Evolutionary conservation across 2,329 filamentous ascomycete genomes (phyloP).

Genomic region (Monosporascus sp.): DNA sequence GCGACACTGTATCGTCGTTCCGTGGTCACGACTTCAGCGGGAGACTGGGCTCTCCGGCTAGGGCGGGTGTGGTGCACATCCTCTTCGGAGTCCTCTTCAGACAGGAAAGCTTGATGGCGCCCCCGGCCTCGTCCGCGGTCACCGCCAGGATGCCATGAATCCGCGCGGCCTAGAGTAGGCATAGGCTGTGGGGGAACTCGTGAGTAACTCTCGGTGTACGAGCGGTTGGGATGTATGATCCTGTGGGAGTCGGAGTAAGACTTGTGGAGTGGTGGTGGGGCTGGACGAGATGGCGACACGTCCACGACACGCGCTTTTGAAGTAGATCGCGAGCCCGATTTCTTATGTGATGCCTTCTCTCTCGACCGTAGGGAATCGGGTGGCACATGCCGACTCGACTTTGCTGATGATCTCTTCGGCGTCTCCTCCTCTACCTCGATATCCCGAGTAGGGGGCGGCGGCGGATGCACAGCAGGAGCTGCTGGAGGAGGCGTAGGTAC

Average conservation of each 20-base stretch:
- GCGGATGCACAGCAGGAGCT: slow-evolving; percentile 13
- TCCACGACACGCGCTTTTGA: slow-evolving; percentile 18
- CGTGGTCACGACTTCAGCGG: slow-evolving; percentile 9
- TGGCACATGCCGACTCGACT: slow-evolving; percentile 21
- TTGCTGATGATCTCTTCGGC: slow-evolving; percentile 17
- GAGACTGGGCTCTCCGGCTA: slow-evolving; percentile 18
- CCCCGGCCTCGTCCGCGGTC: slow-evolving; percentile 17
- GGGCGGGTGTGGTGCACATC: slow-evolving; percentile 15
- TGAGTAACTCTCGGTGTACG: slow-evolving; percentile 19
- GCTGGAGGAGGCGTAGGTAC: slow-evolving; percentile 28
- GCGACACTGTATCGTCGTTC: no score
- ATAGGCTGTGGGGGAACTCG: slow-evolving; percentile 10
- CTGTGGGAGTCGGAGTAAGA: slow-evolving; percentile 12
- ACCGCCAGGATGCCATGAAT: slow-evolving; percentile 16
- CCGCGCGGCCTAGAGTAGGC: slow-evolving; percentile 12
- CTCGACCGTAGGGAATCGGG: slow-evolving; percentile 21
- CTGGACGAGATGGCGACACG: slow-evolving; percentile 5
- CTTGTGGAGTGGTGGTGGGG: slow-evolving; percentile 15
- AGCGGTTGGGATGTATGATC: slow-evolving; percentile 10
- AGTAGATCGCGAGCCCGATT: slow-evolving; percentile 10
- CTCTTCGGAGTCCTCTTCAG: slow-evolving; percentile 21
- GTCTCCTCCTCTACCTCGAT: slow-evolving; percentile 17
- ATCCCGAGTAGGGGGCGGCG: slow-evolving; percentile 13
- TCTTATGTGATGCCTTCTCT: slow-evolving; percentile 25
- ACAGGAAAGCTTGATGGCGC: slow-evolving; percentile 8